These are phyloP conservation scores for Leishmania amazonensis DNA, from an alignment of 208 protist species.

Conservation along the genomic window DNA sequence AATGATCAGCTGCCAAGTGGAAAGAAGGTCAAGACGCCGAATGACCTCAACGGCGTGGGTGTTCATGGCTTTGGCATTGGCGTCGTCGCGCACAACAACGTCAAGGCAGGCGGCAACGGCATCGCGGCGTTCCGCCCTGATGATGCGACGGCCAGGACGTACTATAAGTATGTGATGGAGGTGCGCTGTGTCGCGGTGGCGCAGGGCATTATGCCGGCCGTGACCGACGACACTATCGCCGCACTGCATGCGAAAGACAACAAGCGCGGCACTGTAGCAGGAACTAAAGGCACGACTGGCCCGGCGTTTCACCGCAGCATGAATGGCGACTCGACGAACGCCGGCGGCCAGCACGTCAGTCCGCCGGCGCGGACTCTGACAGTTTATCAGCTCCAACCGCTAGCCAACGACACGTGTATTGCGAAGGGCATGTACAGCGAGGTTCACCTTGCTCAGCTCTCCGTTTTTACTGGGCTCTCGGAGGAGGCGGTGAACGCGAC, in stretches of 20 bases:
- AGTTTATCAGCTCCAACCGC: slow-evolving; percentile 40
- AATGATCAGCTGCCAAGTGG: neutral
- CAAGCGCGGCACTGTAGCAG: neutral
- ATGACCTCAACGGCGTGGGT: neutral
- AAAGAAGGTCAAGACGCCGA: neutral
- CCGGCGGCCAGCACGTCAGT: neutral
- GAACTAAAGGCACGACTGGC: neutral
- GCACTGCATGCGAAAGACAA: neutral
- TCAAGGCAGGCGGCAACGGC: slow-evolving; percentile 6
- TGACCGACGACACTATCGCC: slow-evolving; percentile 10
- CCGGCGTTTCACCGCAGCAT: neutral
- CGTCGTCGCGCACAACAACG: slow-evolving; percentile 3
- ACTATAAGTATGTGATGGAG: slow-evolving; percentile 29
- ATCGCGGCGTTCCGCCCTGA: slow-evolving; percentile 34
- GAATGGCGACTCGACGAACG: neutral
- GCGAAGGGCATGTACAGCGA: slow-evolving; percentile 53
- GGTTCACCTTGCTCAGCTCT: slow-evolving; percentile 59
- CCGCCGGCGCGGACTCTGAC: slow-evolving; percentile 13
- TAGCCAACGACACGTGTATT: slow-evolving; percentile 30
- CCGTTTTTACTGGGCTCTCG: slow-evolving; percentile 32
- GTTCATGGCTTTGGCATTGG: neutral
- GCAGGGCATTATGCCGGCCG: slow-evolving; percentile 28
- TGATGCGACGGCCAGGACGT: slow-evolving; percentile 26
- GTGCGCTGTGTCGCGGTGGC: slow-evolving; percentile 28
- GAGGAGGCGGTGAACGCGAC: slow-evolving; percentile 15